Percentiles rank a stretch among this genome's conserved stretches.
Evolutionary conservation across 306 rosid species (phyloP).

Genomic region (Castanea sativa): DNA sequence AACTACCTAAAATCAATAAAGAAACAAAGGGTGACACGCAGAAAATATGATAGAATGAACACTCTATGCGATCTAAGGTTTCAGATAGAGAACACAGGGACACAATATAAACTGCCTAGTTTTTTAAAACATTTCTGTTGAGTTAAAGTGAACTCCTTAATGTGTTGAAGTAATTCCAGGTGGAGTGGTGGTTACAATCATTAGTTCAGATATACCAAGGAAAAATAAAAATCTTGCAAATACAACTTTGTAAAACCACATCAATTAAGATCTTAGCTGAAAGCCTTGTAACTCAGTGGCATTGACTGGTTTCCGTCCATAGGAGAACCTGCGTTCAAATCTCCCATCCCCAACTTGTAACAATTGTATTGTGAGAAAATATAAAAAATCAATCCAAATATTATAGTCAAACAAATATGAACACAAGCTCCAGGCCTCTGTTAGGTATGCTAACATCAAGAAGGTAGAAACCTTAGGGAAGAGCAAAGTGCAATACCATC

Average conservation of each 20-base stretch:
- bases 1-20: conserved; percentile 18
- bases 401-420: neutral
- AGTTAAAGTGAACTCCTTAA: neutral
- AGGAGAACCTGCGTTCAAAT: too few relatives aligned
- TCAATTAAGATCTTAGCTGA: conserved; percentile 2
- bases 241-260: conserved; percentile 11
- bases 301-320: too few relatives aligned
- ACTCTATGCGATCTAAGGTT: neutral
- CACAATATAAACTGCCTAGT: neutral
- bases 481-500: neutral
- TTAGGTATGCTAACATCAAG: neutral
- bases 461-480: neutral
- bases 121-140: neutral
- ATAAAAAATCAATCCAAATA: neutral
- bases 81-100: neutral
- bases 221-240: neutral
- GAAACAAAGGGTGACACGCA: neutral
- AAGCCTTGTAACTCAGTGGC: too few relatives aligned
- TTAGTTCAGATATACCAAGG: neutral
- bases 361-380: too few relatives aligned
- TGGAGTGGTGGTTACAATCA: neutral
- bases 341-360: too few relatives aligned
- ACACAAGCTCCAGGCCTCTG: neutral
- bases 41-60: neutral
- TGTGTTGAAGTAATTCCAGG: neutral